A percentile compares a stretch with the other conserved stretches of the same genome.
phyloP scores from a whole-genome alignment of 257 asterid species.

The Cordia subcordata region DNA sequence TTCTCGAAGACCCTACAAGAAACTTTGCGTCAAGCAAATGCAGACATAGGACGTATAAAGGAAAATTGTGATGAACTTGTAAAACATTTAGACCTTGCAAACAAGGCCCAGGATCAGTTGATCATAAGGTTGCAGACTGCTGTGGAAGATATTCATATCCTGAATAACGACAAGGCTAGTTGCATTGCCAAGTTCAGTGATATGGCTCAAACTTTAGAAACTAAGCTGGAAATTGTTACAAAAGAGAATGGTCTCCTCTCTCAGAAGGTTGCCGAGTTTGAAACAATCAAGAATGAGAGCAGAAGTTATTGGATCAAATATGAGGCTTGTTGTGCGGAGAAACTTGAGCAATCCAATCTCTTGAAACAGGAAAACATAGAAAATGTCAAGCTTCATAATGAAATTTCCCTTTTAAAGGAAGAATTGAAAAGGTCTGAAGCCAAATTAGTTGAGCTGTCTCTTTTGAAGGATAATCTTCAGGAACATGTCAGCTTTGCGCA shows the following conservation, averaged over 20 bases:
- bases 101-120: conserved; percentile 54
- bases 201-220: conserved; percentile 59
- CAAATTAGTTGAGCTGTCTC: conserved; percentile 45
- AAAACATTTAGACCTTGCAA: conserved; percentile 53
- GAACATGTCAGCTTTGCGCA: conserved; percentile 40
- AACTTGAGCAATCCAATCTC: conserved; percentile 46
- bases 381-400: conserved; percentile 46
- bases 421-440: conserved; percentile 25
- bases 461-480: conserved; percentile 49
- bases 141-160: conserved; percentile 48
- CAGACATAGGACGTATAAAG: conserved; percentile 31
- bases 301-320: conserved; percentile 38
- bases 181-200: conserved; percentile 53
- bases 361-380: conserved; percentile 49
- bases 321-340: conserved; percentile 66
- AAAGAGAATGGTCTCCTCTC: conserved; percentile 51
- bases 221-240: conserved; percentile 38
- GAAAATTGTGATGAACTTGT: conserved; percentile 41
- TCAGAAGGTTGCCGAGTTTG: conserved; percentile 52
- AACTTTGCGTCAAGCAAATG: conserved; percentile 52
- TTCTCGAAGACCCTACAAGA: conserved; percentile 64
- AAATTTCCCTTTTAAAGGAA: conserved; percentile 44
- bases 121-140: conserved; percentile 59
- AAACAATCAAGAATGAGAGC: conserved; percentile 33
- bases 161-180: conserved; percentile 53